Base-by-base conservation (phyloP, 495 filamentous ascomycete genomes). In the Pseudoneurospora amorphoporcata region DNA sequence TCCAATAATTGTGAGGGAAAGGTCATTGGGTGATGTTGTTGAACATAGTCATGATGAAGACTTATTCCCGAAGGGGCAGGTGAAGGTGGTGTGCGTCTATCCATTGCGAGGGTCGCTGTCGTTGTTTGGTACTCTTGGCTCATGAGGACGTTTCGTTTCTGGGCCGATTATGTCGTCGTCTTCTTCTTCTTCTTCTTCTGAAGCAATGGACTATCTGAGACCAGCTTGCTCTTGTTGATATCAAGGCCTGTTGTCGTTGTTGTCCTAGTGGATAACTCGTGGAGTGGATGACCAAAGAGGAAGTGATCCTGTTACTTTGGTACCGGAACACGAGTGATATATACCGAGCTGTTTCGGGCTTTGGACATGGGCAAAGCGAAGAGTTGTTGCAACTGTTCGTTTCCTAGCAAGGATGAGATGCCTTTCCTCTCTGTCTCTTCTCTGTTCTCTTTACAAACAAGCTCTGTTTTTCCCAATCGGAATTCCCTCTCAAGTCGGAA, bases 1-100 rank as follows among this genome's bases (percentile, higher is more conserved):
- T 65, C 53, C 53, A 65, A 37, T 8, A 65, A 23, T 82, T 75
- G 29, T 72, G 77, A 72, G 79, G 78, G 14, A 79, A 74, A 16
- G 79, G 73, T 39, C 76, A 71, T 35, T 76, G 71, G n/a, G 84
- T 75, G 75, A 85, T 88, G 72, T 88, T 85, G 73, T 85, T 86
- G 83, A 53, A 85, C 78, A 70, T 83, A 82, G 76, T 82, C 81
- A 19, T 82, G 78, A n/a, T 86, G 78, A 65, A 83, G 75, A 29
- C 85, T 85, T 43, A 79, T 69, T 69, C 77, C 80, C 37, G 82
- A 82, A 16, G 79, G 81, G 17, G 79, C 79, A 71, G 85, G 84
- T 10, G 84, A 86, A 32, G 74, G 79, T 39, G 85, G 77, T 23
- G 80, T 77, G 42, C 74, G 75, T 71, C 74, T 81, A 73, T 82